A percentile compares a stretch with the other conserved stretches of the same genome.
Evolutionary conservation across 441 rosid genomes (phyloP).

Genomic region (Raphanus hybrid): DNA sequence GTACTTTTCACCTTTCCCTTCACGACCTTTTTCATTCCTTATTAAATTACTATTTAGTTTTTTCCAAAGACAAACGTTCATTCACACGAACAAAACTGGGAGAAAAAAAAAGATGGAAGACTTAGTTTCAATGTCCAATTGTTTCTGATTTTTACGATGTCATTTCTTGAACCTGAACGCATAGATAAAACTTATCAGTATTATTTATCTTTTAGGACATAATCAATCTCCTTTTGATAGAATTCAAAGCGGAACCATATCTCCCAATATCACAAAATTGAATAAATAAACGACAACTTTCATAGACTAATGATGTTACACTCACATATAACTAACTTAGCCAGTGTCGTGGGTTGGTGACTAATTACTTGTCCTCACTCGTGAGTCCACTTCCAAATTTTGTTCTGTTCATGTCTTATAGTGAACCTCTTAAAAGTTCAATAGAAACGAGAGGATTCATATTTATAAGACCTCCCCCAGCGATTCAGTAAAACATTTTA

Average conservation of each 20-base stretch:
- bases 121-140: too few relatives aligned
- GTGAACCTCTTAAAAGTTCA: not conserved
- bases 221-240: slow-evolving; percentile 9
- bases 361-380: slow-evolving; percentile 20
- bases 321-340: slow-evolving; percentile 12
- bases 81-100: too few relatives aligned
- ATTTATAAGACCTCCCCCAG: too few relatives aligned
- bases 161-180: not conserved
- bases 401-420: not conserved
- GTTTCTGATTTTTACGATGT: not conserved
- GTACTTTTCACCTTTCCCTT: slow-evolving; percentile 47
- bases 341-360: slow-evolving; percentile 36
- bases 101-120: too few relatives aligned
- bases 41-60: not conserved
- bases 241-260: slow-evolving; percentile 30
- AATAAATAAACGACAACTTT: slow-evolving; percentile 35
- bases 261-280: slow-evolving; percentile 21
- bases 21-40: slow-evolving; percentile 46
- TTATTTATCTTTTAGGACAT: slow-evolving; percentile 10
- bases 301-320: slow-evolving; percentile 27
- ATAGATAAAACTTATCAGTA: not conserved
- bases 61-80: slow-evolving; percentile 2
- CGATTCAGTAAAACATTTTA: too few relatives aligned
- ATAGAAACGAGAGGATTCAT: not conserved
- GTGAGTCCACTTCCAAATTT: not conserved